Conservation (phyloP, 495 filamentous ascomycete genomes). For the Podospora anserina region DNA sequence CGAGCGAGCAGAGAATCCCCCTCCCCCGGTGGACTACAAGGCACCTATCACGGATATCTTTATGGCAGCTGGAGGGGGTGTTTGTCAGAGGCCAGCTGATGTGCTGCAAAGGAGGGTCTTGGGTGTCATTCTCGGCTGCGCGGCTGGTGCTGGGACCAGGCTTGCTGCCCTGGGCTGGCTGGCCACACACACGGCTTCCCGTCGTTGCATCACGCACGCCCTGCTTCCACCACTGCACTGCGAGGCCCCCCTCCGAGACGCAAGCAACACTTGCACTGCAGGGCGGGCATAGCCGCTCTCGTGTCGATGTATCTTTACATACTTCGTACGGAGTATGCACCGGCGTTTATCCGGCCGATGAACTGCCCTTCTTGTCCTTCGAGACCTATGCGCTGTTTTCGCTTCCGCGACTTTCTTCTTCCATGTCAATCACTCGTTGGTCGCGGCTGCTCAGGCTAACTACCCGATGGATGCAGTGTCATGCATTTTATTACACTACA, state of each 20-base stretch:
- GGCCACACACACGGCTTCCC: neutral
- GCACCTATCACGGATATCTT: neutral
- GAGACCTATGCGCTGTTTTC: neutral
- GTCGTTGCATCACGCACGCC: neutral
- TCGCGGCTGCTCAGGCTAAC: too few species aligned
- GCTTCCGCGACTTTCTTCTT: neutral
- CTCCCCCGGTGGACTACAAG: neutral
- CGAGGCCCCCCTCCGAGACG: neutral
- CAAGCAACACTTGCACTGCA: neutral
- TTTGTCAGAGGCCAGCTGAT: neutral
- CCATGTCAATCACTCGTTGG: too few species aligned
- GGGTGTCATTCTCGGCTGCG: neutral
- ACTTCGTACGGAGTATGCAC: neutral
- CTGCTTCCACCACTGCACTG: neutral
- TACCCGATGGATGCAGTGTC: neutral
- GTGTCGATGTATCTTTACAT: neutral
- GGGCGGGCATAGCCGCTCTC: neutral
- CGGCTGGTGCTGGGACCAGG: neutral
- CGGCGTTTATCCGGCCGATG: neutral
- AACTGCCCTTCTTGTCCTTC: neutral
- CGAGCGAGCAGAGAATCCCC: neutral
- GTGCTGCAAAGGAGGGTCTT: slow-evolving; percentile 1
- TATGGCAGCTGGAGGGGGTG: neutral
- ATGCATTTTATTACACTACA: neutral
- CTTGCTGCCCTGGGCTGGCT: neutral